A percentile compares a stretch with the other conserved stretches of the same genome.
Evolutionary conservation across 345 rosid genomes (phyloP).

Genomic region (Ailanthus altissimus): DNA sequence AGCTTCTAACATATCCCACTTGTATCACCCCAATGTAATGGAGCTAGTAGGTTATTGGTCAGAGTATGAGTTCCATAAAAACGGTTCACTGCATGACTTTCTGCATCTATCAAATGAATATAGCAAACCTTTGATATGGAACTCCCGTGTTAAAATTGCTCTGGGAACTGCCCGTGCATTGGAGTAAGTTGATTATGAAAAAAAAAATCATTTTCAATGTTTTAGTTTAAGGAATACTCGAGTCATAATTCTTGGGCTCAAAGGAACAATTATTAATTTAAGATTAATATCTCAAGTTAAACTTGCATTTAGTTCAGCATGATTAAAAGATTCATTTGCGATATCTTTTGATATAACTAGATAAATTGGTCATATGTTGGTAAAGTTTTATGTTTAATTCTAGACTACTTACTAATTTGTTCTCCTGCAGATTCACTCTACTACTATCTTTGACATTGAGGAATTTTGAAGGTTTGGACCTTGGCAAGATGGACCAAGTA

Average conservation of each 20-base stretch:
- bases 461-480: constrained; percentile 93
- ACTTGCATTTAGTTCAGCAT: not conserved
- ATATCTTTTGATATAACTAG: not conserved
- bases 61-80: constrained; percentile 85
- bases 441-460: constrained; percentile 82
- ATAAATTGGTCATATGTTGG: no score
- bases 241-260: not conserved
- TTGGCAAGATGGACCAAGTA: constrained; percentile 84
- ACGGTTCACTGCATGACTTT: constrained; percentile 84
- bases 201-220: not conserved
- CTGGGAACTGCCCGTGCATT: constrained; percentile 93
- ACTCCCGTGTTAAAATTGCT: constrained; percentile 91
- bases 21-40: constrained; percentile 87
- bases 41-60: constrained; percentile 94
- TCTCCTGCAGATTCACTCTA: constrained; percentile 59
- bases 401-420: not conserved
- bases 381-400: not conserved
- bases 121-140: constrained; percentile 91
- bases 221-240: no score
- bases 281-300: constrained; percentile 38
- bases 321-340: not conserved
- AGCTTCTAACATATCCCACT: constrained; percentile 72
- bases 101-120: constrained; percentile 78
- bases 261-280: not conserved
- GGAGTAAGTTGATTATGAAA: constrained; percentile 58